phyloP scores from a whole-genome alignment of 371 early-diverging fungal species.

The Mortierella sp. region DNA sequence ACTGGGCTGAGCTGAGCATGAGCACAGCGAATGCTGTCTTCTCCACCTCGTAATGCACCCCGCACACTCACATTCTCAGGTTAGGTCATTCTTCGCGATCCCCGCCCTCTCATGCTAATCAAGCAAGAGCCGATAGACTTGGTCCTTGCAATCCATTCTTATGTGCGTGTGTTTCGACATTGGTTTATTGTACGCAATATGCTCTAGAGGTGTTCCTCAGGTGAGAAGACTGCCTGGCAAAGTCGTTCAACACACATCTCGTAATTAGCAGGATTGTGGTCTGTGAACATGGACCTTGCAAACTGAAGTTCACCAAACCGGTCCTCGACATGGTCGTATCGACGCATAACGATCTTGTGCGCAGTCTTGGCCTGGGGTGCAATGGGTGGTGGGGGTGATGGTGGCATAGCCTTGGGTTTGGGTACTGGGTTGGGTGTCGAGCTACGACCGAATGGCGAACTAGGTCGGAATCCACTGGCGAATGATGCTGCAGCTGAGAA shows the following conservation, averaged over 20 bases:
- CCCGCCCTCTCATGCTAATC: no score
- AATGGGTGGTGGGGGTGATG: not conserved
- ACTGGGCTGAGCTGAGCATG: no score
- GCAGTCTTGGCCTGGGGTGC: slow-evolving; percentile 17
- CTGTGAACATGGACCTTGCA: slow-evolving; percentile 75
- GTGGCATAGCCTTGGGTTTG: slow-evolving; percentile 3
- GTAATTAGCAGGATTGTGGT: slow-evolving; percentile 78
- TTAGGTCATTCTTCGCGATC: no score
- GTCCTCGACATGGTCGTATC: slow-evolving; percentile 73
- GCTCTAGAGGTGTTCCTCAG: slow-evolving; percentile 9
- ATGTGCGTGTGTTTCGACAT: no score
- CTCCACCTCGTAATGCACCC: no score
- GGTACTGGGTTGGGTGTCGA: slow-evolving; percentile 17
- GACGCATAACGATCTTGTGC: slow-evolving; percentile 62
- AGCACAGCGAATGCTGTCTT: no score
- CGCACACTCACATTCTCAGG: no score
- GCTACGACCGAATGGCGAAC: slow-evolving; percentile 42
- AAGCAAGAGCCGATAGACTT: no score
- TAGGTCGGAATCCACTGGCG: slow-evolving; percentile 34
- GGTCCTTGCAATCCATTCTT: no score
- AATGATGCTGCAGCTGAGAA: slow-evolving; percentile 40
- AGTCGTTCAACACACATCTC: slow-evolving; percentile 63
- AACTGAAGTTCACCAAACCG: slow-evolving; percentile 77
- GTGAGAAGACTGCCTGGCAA: slow-evolving; percentile 27
- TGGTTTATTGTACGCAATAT: no score